Base-by-base conservation (phyloP, 78 protist species). In the slime mould (Dictyostelium discoideum) region DNA sequence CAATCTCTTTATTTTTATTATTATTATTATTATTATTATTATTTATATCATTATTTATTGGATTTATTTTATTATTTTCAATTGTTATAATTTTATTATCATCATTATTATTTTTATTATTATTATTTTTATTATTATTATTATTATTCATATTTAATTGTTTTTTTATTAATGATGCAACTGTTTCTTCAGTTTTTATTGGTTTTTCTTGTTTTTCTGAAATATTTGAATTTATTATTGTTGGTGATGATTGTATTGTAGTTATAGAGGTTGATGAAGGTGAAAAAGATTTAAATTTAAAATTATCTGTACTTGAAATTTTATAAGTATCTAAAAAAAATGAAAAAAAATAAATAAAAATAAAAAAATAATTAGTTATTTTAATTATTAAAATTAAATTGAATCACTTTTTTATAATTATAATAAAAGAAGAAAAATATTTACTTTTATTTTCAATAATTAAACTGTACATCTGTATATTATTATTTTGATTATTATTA, bases 401-500 rank as follows among this genome's bases (percentile, higher is more conserved):
- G 8, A 44, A 44, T 44, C 48, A 44, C 48, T 44, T 44, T 44
- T 44, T 44, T 44, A 22, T 29, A 1, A 24, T 32, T 32, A 32
- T 32, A 32, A 32, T 32, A 32, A 32, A 32, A 32, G 37, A 67
- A 24, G 26, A 24, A 78, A 42, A 42, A 42, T 11, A 32, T 18
- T 14, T 78, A 78, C 84, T 1, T 78, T 80, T 48, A n/a, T 65
- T 13, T 46, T 80, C 85, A 46, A 80, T 48, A 1, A 80, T 24
- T 26, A 80, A 80, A 80, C 85, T 80, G 57, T 80, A 80, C 85
- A 80, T 80, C 54, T 26, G 29, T 40, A 24, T 32, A 32, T 32
- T 32, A 32, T 32, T 32, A 32, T 32, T 32, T 32, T 32, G 37
- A 32, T 32, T 32, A 32, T 32, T 32, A 32, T 32, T 32, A 32